Percentiles rank a stretch among this genome's conserved stretches.
phyloP scores from a whole-genome alignment of 345 rosid genomes.

The Balakata baccata region DNA sequence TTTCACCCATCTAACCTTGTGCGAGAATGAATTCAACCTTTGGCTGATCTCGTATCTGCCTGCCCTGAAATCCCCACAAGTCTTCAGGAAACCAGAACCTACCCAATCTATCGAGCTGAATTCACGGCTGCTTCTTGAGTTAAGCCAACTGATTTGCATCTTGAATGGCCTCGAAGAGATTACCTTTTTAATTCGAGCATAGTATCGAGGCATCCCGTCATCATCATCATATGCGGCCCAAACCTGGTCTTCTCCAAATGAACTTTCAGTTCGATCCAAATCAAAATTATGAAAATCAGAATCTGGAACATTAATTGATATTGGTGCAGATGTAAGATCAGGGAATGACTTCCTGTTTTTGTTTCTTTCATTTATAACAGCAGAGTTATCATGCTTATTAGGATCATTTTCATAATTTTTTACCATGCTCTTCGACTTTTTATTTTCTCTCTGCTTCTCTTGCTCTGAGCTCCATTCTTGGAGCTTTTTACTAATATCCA shows the following conservation, averaged over 20 bases:
- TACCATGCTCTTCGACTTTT: conserved; percentile 27
- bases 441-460: conserved; percentile 31
- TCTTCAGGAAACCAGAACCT: conserved; percentile 72
- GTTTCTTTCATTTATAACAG: conserved; percentile 12
- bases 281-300: conserved; percentile 95
- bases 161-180: conserved; percentile 72
- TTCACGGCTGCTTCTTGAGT: conserved; percentile 63
- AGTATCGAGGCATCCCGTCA: conserved; percentile 96
- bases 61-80: conserved; percentile 80
- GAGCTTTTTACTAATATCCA: conserved; percentile 44
- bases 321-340: conserved; percentile 23
- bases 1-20: conserved; percentile 72
- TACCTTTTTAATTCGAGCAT: conserved; percentile 87
- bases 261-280: conserved; percentile 62
- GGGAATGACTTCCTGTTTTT: conserved; percentile 19
- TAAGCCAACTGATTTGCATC: conserved; percentile 91
- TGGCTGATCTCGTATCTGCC: conserved; percentile 53
- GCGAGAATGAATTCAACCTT: conserved; percentile 73
- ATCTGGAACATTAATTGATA: conserved; percentile 74
- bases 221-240: conserved; percentile 97
- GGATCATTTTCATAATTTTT: conserved; percentile 22
- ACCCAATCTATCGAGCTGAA: conserved; percentile 68
- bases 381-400: conserved; percentile 10
- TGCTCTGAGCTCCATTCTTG: conserved; percentile 35
- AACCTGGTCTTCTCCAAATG: conserved; percentile 72